Percentiles rank a stretch among this genome's conserved stretches.
phyloP scores from a whole-genome alignment of 2,329 filamentous ascomycete species.

The Sporothrix variecibatus region DNA sequence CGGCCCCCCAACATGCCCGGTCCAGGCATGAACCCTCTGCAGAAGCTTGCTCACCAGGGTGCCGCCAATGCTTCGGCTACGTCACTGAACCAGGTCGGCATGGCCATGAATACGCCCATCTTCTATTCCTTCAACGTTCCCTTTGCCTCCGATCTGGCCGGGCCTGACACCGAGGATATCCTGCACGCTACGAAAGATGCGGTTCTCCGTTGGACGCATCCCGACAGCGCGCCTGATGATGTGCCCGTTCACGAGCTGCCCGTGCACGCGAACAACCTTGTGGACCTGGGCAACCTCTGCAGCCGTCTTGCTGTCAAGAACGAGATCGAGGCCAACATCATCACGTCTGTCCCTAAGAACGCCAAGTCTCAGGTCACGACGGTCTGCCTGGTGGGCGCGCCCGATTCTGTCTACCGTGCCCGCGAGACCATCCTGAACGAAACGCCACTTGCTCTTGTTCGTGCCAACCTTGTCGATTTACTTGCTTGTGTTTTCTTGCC shows the following conservation, averaged over 20 bases:
- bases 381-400: slow-evolving; percentile 85
- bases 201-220: slow-evolving; percentile 89
- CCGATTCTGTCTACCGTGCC: slow-evolving; percentile 86
- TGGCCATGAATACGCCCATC: slow-evolving; percentile 74
- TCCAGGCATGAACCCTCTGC: slow-evolving; percentile 58
- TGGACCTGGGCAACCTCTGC: slow-evolving; percentile 76
- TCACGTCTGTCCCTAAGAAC: slow-evolving; percentile 76
- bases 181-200: slow-evolving; percentile 88
- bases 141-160: slow-evolving; percentile 87
- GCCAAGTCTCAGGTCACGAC: slow-evolving; percentile 74
- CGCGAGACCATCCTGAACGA: slow-evolving; percentile 87
- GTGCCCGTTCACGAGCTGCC: slow-evolving; percentile 85
- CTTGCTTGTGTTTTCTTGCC: neutral
- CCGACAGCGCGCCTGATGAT: slow-evolving; percentile 80
- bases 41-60: slow-evolving; percentile 56
- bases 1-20: slow-evolving; percentile 56
- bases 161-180: slow-evolving; percentile 92
- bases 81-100: slow-evolving; percentile 55
- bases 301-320: slow-evolving; percentile 74
- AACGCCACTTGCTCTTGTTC: slow-evolving; percentile 81
- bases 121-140: slow-evolving; percentile 97
- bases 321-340: slow-evolving; percentile 80
- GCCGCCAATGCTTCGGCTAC: slow-evolving; percentile 38
- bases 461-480: neutral
- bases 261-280: slow-evolving; percentile 86